Evolutionary conservation across 2,329 filamentous ascomycete genomes (phyloP).

Genomic region (Pleurostoma richardsiae): DNA sequence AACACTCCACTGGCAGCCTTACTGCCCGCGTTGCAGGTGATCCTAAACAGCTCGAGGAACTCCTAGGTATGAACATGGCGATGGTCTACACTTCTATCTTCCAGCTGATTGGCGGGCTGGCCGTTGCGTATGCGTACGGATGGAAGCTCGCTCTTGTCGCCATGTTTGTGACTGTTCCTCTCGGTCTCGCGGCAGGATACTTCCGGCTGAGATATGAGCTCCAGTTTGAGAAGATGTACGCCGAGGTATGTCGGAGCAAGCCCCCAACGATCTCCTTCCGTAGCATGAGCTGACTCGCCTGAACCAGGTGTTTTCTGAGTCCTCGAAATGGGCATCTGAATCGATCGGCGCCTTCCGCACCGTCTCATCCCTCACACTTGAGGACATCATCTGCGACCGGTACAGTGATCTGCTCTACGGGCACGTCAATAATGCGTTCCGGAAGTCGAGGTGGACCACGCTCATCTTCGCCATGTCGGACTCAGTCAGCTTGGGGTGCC

Average conservation of each 20-base stretch:
- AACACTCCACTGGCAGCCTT: slow-evolving; percentile 55
- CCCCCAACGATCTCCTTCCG: no score
- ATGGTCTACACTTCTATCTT: slow-evolving; percentile 60
- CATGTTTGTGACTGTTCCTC: slow-evolving; percentile 53
- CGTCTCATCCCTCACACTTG: slow-evolving; percentile 65
- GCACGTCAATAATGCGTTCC: slow-evolving; percentile 56
- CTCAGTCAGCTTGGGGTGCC: slow-evolving; percentile 56
- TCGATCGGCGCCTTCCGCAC: slow-evolving; percentile 71
- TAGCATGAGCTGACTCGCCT: neutral
- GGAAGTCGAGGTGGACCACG: slow-evolving; percentile 56
- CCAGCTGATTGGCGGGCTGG: slow-evolving; percentile 58
- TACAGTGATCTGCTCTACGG: slow-evolving; percentile 54
- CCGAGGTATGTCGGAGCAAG: slow-evolving; percentile 28
- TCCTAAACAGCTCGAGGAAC: slow-evolving; percentile 55
- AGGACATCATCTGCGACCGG: slow-evolving; percentile 56
- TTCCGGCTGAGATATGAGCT: slow-evolving; percentile 53
- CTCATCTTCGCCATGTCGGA: slow-evolving; percentile 66
- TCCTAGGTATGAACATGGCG: slow-evolving; percentile 59
- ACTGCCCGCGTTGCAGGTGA: slow-evolving; percentile 52
- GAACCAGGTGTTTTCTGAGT: slow-evolving; percentile 58
- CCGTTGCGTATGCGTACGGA: slow-evolving; percentile 65
- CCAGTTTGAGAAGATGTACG: slow-evolving; percentile 66
- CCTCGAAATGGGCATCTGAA: slow-evolving; percentile 70
- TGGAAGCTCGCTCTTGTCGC: slow-evolving; percentile 73
- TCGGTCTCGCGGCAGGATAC: slow-evolving; percentile 41